Base-by-base conservation (phyloP, 495 filamentous ascomycete genomes). In the Penicillium longicatenatum region DNA sequence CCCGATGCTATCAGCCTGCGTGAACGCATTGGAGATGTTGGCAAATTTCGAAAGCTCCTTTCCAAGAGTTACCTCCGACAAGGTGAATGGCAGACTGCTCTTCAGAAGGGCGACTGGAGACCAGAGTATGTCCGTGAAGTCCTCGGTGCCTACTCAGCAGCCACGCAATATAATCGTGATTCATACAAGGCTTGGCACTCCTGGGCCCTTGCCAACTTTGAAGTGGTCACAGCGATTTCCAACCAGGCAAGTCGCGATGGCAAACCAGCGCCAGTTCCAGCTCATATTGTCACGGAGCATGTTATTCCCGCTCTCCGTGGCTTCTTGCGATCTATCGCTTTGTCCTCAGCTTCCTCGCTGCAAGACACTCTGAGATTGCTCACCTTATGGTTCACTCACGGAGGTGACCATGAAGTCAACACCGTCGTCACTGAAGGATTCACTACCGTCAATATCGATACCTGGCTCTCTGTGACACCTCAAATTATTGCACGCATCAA, bases 101-200 rank as follows among this genome's bases (percentile, higher is more conserved):
- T 93, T 47, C 86, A 93, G 64, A 84, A 86, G 67, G 88, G 91
- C n/a, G 88, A 96, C 64, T 96, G 92, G 93, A 82, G 87, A 42
- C 80, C 89, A 46, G 86, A 89, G 14, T 86, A 90, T 65, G 76
- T 81, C 30, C 75, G 74, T 17, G 77, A 79, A 22, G 89, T 98
- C 45, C 81, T 99, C 20, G 79, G 83, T 35, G 91, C 94, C 8
- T 99, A 97, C 72, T 83, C 86, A 17, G 89, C 91, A 48, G 94
- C 94, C 8, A 98, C 94, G 0, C 85, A 89, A 22, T 96, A 95
- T 74, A 90, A 98, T 61, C 86, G 88, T 45, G 86, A 88, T 53
- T 99, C 93, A 81, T 98, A 99, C 74, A 99, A 98, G 73, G 94
- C 94, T 19, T 99, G 94, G 94, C 94, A 99, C 70, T 86, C 94